Conservation (phyloP, 176 grass and related monocot species). For the Oropetium thomaeum region DNA sequence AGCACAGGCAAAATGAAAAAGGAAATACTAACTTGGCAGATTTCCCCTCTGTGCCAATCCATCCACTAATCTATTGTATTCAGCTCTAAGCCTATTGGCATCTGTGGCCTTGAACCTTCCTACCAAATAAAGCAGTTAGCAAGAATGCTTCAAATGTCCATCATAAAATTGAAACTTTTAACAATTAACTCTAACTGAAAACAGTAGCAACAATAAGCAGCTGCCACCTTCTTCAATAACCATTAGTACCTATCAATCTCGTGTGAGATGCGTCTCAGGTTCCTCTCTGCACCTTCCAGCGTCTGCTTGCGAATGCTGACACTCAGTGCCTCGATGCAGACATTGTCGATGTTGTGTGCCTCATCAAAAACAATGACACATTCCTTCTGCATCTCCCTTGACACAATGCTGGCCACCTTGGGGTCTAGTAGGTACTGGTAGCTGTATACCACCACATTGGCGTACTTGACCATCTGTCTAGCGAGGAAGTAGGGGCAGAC, state of each 20-base stretch:
- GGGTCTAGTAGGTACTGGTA: slow-evolving; percentile 96
- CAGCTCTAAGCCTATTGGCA: slow-evolving; percentile 84
- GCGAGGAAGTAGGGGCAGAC: slow-evolving; percentile 96
- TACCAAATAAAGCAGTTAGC: slow-evolving; percentile 68
- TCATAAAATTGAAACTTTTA: neutral
- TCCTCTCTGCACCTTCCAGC: slow-evolving; percentile 66
- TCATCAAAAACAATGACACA: slow-evolving; percentile 91
- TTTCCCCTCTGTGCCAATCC: slow-evolving; percentile 94
- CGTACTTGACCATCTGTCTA: slow-evolving; percentile 79
- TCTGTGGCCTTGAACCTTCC: slow-evolving; percentile 99
- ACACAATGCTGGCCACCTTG: slow-evolving; percentile 85
- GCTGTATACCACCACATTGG: slow-evolving; percentile 90
- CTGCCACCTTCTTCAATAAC: neutral
- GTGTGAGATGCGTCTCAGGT: slow-evolving; percentile 63
- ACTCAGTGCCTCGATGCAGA: slow-evolving; percentile 85
- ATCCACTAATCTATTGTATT: slow-evolving; percentile 88
- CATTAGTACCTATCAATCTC: slow-evolving; percentile 82
- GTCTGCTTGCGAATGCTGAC: slow-evolving; percentile 90
- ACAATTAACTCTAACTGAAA: neutral
- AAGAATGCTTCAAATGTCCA: slow-evolving; percentile 17
- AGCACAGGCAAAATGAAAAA: neutral
- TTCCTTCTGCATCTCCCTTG: slow-evolving; percentile 95
- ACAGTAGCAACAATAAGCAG: neutral
- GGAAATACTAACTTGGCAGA: slow-evolving; percentile 60
- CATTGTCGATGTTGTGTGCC: slow-evolving; percentile 95